phyloP scores from a whole-genome alignment of 768 basidiomycete species.

The Boletellus sp. region DNA sequence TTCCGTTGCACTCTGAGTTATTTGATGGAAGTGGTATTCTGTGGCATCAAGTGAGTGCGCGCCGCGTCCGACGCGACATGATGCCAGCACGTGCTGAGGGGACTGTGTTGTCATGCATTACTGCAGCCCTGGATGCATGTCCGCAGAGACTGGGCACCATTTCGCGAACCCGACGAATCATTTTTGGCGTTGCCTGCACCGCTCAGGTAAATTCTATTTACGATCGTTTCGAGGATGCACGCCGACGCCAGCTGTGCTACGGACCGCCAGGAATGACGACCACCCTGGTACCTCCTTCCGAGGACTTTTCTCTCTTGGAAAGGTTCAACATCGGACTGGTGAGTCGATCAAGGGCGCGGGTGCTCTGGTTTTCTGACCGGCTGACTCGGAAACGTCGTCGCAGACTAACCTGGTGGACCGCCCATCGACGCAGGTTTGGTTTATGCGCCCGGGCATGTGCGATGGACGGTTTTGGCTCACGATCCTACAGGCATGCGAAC shows the following conservation, averaged over 20 bases:
- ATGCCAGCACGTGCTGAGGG: not conserved
- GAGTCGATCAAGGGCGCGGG: conserved; percentile 19
- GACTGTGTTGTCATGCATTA: too few species aligned
- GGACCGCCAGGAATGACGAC: conserved; percentile 51
- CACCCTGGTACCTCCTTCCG: conserved; percentile 45
- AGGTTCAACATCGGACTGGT: conserved; percentile 65
- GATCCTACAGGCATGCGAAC: conserved; percentile 47
- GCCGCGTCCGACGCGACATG: not conserved
- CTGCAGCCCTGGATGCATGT: conserved; percentile 61
- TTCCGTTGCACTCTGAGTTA: too few species aligned
- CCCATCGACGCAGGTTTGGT: conserved; percentile 57
- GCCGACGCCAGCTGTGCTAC: too few species aligned
- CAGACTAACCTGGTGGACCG: conserved; percentile 77
- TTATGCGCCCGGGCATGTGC: not conserved
- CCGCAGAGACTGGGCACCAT: conserved; percentile 71
- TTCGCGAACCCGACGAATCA: conserved; percentile 79
- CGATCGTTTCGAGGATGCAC: too few species aligned
- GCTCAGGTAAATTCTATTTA: conserved; percentile 44
- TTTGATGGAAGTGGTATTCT: conserved; percentile 60
- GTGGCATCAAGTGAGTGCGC: conserved; percentile 71
- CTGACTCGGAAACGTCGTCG: not conserved
- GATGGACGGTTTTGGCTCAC: not conserved
- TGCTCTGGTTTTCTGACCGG: not conserved
- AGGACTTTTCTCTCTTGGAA: conserved; percentile 59
- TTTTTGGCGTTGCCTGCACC: conserved; percentile 72